Percentiles rank a stretch among this genome's conserved stretches.
Conservation (phyloP, 2,329 filamentous ascomycete genomes). For the Beauveria pseudobassiana region DNA sequence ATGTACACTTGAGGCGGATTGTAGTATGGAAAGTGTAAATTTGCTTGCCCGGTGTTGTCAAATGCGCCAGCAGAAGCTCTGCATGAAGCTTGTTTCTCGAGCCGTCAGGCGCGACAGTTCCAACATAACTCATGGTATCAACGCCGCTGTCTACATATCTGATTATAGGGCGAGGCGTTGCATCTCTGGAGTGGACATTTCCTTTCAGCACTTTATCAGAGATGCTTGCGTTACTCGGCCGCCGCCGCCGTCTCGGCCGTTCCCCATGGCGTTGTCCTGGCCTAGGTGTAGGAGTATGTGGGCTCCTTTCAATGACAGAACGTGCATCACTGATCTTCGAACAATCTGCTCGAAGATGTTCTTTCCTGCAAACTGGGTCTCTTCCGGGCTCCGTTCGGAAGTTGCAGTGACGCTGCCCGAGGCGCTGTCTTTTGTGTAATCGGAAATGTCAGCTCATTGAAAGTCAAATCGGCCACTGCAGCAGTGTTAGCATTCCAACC, state of each 20-base stretch:
- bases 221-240: no score
- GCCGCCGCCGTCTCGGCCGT: background rate
- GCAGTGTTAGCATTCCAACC: conserved; percentile 12
- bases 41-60: background rate
- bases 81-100: background rate
- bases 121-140: conserved; percentile 1
- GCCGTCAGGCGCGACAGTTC: background rate
- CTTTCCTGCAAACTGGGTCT: background rate
- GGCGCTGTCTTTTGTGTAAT: conserved; percentile 17
- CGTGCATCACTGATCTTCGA: background rate
- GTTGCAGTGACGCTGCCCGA: conserved; percentile 22
- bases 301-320: background rate
- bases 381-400: background rate
- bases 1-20: background rate
- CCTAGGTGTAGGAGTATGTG: background rate
- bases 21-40: background rate
- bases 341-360: background rate
- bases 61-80: background rate
- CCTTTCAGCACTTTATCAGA: background rate
- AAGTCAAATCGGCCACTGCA: conserved; percentile 44
- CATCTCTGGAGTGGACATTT: background rate
- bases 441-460: conserved; percentile 43
- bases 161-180: background rate
- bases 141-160: conserved; percentile 10
- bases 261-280: background rate